phyloP scores from a whole-genome alignment of 345 rosid genomes.

The Brassica napus region Da-Ae NC_063447.1:5753001-5753500 shows the following conservation, averaged over 20 bases:
- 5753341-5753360: background rate
- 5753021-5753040: background rate
- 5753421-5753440: background rate
- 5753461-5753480: background rate
- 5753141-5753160: background rate
- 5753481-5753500: background rate
- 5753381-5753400: constrained; percentile 10
- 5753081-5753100: background rate
- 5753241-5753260: background rate
- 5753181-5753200: background rate
- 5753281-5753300: background rate
- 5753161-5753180: background rate
- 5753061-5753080: background rate
- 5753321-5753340: background rate
- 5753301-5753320: constrained; percentile 17
- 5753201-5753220: too few relatives aligned
- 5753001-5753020: background rate
- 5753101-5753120: constrained; percentile 17
- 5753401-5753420: background rate
- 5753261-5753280: background rate
- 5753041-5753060: background rate
- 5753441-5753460: background rate
- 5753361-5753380: background rate
- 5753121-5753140: background rate
- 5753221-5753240: too few relatives aligned